phyloP scores from a whole-genome alignment of 2,329 filamentous ascomycete species.

The Cryphonectria japonica region DNA sequence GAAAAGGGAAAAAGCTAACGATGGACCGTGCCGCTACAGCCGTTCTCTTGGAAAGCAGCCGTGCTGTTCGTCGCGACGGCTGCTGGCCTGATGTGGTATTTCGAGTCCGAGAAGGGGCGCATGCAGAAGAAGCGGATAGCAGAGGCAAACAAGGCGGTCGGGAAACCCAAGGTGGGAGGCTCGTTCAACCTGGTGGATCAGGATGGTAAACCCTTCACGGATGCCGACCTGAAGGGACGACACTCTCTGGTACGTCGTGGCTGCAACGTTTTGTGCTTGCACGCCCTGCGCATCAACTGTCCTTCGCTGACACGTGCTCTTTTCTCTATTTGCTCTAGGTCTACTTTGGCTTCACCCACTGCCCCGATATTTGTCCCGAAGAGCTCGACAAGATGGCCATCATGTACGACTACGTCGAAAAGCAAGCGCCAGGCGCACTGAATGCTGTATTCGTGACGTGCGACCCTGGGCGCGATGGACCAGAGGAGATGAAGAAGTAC shows the following conservation, averaged over 20 bases:
- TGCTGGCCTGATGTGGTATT: slow-evolving; percentile 81
- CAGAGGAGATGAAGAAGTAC: slow-evolving; percentile 82
- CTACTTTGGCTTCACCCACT: slow-evolving; percentile 98
- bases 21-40: slow-evolving; percentile 50
- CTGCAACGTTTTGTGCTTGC: neutral
- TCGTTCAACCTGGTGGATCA: slow-evolving; percentile 82
- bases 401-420: slow-evolving; percentile 78
- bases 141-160: slow-evolving; percentile 90
- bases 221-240: slow-evolving; percentile 81
- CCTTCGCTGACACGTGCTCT: slow-evolving; percentile 12
- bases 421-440: slow-evolving; percentile 56
- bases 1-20: slow-evolving; percentile 22
- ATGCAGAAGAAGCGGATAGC: slow-evolving; percentile 88
- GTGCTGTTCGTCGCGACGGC: slow-evolving; percentile 82
- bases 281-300: neutral
- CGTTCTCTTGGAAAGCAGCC: slow-evolving; percentile 92
- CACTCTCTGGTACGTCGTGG: slow-evolving; percentile 69
- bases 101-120: slow-evolving; percentile 88
- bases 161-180: slow-evolving; percentile 90
- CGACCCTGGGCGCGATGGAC: slow-evolving; percentile 89
- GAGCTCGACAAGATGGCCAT: slow-evolving; percentile 99
- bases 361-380: slow-evolving; percentile 97
- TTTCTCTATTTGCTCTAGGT: slow-evolving; percentile 58
- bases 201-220: slow-evolving; percentile 76
- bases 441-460: slow-evolving; percentile 92